A percentile compares a stretch with the other conserved stretches of the same genome.
These are phyloP conservation scores for Sarocladium strictum DNA, from an alignment of 2,329 filamentous ascomycete species.

Conservation along the genomic window DNA sequence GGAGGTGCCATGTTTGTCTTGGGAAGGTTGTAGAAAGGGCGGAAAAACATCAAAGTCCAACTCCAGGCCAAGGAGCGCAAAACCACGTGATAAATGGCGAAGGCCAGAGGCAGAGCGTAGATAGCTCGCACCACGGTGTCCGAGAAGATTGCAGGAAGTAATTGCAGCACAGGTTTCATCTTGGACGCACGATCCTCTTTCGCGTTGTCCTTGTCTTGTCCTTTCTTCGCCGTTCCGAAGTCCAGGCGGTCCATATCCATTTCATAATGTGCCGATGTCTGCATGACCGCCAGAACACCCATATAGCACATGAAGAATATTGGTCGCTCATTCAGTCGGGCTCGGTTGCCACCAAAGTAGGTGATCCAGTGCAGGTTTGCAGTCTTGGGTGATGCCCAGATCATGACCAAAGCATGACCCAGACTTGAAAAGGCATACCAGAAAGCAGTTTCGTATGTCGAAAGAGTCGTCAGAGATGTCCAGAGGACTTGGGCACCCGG, in stretches of 20 bases:
- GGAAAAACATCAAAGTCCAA: constrained; percentile 63
- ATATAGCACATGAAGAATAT: constrained; percentile 73
- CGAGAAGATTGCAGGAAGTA: constrained; percentile 34
- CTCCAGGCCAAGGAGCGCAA: constrained; percentile 62
- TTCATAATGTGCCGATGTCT: constrained; percentile 64
- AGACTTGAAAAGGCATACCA: constrained; percentile 76
- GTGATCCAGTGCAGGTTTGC: constrained; percentile 69
- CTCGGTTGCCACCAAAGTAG: constrained; percentile 63
- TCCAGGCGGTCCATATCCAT: constrained; percentile 65
- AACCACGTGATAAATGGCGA: constrained; percentile 56
- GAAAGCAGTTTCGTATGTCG: constrained; percentile 62
- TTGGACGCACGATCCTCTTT: constrained; percentile 20
- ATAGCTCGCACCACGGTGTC: constrained; percentile 34
- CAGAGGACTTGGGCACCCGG: constrained; percentile 61
- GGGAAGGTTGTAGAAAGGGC: constrained; percentile 69
- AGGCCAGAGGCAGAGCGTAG: constrained; percentile 35
- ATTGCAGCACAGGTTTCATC: constrained; percentile 28
- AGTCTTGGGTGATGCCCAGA: constrained; percentile 58
- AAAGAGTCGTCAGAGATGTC: constrained; percentile 49
- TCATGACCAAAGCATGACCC: constrained; percentile 74
- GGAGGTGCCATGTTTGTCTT: constrained; percentile 59
- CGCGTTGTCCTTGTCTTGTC: constrained; percentile 17
- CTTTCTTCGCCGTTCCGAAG: constrained; percentile 22
- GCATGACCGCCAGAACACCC: constrained; percentile 59
- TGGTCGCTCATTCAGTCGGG: constrained; percentile 77